These are phyloP conservation scores for Boletus insuetus DNA, from an alignment of 768 basidiomycete genomes.

Conservation along the genomic window DNA sequence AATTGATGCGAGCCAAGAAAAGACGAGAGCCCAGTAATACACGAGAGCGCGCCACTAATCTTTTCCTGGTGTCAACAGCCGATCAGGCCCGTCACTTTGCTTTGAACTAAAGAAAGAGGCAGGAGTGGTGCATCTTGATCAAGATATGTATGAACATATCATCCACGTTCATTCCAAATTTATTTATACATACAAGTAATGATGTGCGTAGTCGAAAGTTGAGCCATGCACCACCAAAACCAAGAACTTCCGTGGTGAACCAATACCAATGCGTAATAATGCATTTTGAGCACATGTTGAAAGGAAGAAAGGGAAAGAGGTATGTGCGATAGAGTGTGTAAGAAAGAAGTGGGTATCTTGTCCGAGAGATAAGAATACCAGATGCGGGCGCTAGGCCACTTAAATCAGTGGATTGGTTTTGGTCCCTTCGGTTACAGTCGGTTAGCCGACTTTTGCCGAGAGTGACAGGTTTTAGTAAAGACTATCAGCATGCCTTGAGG, in stretches of 20 bases:
- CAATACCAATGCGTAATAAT: constrained; percentile 4
- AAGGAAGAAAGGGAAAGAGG: neutral
- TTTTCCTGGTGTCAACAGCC: no score
- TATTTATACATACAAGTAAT: neutral
- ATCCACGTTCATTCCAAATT: neutral
- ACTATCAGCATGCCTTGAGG: constrained; percentile 51
- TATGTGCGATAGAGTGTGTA: neutral
- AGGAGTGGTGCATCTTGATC: neutral
- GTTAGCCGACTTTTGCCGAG: neutral
- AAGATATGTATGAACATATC: no score
- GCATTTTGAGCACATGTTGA: neutral
- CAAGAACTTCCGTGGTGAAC: constrained; percentile 9
- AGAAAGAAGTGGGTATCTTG: constrained; percentile 16
- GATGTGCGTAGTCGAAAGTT: neutral
- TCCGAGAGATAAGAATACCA: constrained; percentile 11
- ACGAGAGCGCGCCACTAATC: no score
- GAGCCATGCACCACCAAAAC: neutral
- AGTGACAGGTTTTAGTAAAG: neutral
- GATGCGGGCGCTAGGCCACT: neutral
- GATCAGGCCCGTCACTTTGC: neutral
- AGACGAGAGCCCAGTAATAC: no score
- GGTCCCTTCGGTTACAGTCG: no score
- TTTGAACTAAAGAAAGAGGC: neutral
- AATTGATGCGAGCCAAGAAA: neutral
- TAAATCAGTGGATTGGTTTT: no score